Percentiles rank a stretch among this genome's conserved stretches.
Evolutionary conservation across 2,329 filamentous ascomycete species (phyloP).

Genomic region (Fusarium protoensiforme): DNA sequence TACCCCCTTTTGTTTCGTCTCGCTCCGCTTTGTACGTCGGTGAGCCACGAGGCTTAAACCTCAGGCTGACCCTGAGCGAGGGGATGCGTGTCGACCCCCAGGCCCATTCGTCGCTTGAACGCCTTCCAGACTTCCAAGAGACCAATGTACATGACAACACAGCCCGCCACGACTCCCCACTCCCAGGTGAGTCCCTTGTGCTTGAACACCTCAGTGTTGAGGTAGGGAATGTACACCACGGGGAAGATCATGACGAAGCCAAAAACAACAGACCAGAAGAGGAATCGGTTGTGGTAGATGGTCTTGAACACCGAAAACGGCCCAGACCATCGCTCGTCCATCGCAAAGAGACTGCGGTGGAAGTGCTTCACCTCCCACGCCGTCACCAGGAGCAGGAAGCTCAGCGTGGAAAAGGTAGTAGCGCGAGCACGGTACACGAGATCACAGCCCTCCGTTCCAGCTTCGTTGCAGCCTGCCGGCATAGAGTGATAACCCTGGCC

Average conservation of each 20-base stretch:
- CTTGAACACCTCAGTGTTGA: constrained; percentile 76
- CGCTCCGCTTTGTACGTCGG: neutral
- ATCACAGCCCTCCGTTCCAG: constrained; percentile 61
- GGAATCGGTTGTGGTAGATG: constrained; percentile 75
- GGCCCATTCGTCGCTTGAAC: constrained; percentile 63
- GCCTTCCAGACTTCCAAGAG: constrained; percentile 78
- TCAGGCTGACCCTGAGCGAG: constrained; percentile 22
- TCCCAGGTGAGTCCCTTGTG: constrained; percentile 77
- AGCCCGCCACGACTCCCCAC: constrained; percentile 74
- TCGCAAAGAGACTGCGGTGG: constrained; percentile 74
- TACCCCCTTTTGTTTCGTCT: neutral
- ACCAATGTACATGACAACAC: constrained; percentile 68
- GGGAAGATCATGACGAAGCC: constrained; percentile 71
- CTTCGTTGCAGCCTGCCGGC: constrained; percentile 68
- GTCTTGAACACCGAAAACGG: constrained; percentile 65
- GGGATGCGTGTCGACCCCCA: constrained; percentile 47
- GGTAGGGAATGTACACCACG: constrained; percentile 73
- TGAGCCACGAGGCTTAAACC: constrained; percentile 24
- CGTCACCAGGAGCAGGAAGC: constrained; percentile 74
- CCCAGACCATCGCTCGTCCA: constrained; percentile 65
- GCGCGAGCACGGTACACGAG: constrained; percentile 73
- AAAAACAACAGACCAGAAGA: constrained; percentile 71
- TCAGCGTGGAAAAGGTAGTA: constrained; percentile 75
- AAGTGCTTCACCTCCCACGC: constrained; percentile 82
- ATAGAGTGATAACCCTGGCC: constrained; percentile 61